Evolutionary conservation across 306 rosid genomes (phyloP).

Genomic region (Hippophae gyantsensis): DNA sequence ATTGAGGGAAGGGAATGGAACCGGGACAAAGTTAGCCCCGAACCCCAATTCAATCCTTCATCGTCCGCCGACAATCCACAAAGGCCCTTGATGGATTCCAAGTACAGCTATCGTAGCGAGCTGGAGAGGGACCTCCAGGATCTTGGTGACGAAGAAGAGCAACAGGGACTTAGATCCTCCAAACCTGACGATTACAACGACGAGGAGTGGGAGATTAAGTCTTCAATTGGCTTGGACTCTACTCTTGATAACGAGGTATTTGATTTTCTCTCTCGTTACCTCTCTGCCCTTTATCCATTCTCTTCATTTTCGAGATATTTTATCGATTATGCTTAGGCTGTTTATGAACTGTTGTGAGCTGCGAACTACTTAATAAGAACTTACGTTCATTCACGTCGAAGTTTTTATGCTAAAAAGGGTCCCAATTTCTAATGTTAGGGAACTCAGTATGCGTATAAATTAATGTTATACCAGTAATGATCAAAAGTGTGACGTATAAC

Average conservation of each 20-base stretch:
- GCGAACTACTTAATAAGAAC: too few species aligned
- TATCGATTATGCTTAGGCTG: too few species aligned
- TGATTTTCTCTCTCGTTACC: neutral
- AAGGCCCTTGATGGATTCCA: neutral
- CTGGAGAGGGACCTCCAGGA: slow-evolving; percentile 46
- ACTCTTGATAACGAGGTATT: slow-evolving; percentile 85
- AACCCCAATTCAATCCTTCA: slow-evolving; percentile 21
- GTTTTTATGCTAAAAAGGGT: too few species aligned
- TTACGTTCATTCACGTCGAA: too few species aligned
- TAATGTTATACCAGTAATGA: too few species aligned
- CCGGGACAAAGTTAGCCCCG: slow-evolving; percentile 29
- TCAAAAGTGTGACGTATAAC: too few species aligned
- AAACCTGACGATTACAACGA: slow-evolving; percentile 64
- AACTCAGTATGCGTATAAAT: too few species aligned
- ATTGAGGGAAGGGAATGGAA: slow-evolving; percentile 39
- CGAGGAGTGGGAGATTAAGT: slow-evolving; percentile 74
- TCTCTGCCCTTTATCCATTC: neutral
- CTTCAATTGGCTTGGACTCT: slow-evolving; percentile 68
- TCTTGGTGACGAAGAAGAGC: slow-evolving; percentile 25
- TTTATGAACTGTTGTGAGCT: too few species aligned
- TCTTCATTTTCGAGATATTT: too few species aligned
- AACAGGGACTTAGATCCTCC: neutral
- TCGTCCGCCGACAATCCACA: slow-evolving; percentile 4
- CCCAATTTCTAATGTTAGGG: too few species aligned
- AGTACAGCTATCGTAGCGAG: slow-evolving; percentile 14